A percentile compares a stretch with the other conserved stretches of the same genome.
Conservation (phyloP, 345 rosid species). For the Kandelia obovata region DNA sequence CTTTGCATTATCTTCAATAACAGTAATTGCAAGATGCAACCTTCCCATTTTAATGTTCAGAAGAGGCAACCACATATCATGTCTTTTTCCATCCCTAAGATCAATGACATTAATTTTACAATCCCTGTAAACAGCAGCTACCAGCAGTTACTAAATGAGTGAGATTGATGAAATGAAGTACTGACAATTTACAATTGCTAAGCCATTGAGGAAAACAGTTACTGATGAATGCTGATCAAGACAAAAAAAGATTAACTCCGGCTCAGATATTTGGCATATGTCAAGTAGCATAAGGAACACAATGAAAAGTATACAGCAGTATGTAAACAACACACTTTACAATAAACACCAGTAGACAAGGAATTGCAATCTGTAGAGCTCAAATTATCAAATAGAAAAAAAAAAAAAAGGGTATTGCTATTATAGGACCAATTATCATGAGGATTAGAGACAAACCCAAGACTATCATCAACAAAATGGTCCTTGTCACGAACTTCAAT, state of each 20-base stretch:
- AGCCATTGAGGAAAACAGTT: neutral
- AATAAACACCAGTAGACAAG: no score
- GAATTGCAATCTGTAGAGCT: no score
- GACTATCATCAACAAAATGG: constrained; percentile 66
- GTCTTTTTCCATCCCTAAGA: constrained; percentile 66
- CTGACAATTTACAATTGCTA: neutral
- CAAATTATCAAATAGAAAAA: neutral
- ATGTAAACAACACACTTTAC: no score
- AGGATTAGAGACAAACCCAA: constrained; percentile 60
- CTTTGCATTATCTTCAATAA: constrained; percentile 49
- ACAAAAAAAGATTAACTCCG: no score
- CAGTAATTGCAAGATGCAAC: constrained; percentile 74
- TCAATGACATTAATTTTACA: constrained; percentile 60
- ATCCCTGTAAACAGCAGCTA: constrained; percentile 37
- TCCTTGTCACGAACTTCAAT: constrained; percentile 90
- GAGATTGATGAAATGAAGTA: neutral
- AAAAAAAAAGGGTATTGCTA: neutral
- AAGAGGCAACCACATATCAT: constrained; percentile 89
- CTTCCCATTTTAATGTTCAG: constrained; percentile 73
- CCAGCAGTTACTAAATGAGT: no score
- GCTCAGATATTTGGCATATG: no score
- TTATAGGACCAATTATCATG: neutral
- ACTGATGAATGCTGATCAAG: no score
- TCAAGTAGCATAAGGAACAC: no score
- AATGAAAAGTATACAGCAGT: no score